phyloP scores from a whole-genome alignment of 1,284 basidiomycete genomes.

The Cutaneotrichosporon arboriforme region DNA sequence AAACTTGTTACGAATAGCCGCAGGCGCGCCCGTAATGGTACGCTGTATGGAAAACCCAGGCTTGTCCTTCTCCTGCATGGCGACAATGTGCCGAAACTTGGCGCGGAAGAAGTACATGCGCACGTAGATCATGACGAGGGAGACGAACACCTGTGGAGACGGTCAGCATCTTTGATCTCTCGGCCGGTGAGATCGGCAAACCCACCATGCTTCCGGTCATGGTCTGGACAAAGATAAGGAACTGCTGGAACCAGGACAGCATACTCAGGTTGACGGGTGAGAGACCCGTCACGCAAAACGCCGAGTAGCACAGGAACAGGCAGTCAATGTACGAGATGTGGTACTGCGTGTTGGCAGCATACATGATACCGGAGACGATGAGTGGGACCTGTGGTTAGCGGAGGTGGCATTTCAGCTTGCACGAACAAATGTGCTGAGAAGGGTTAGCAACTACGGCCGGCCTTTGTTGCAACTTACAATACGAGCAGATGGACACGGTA shows the following conservation, averaged over 20 bases:
- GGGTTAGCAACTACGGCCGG: not conserved
- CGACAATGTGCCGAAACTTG: conserved; percentile 65
- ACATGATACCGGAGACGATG: conserved; percentile 51
- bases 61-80: conserved; percentile 38
- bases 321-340: conserved; percentile 52
- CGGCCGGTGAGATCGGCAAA: conserved; percentile 1
- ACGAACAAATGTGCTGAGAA: conserved; percentile 42
- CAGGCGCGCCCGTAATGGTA: conserved; percentile 31
- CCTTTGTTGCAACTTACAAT: conserved; percentile 29
- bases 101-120: conserved; percentile 62
- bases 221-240: conserved; percentile 49
- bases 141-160: conserved; percentile 35
- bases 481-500: conserved; percentile 49
- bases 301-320: conserved; percentile 51
- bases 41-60: conserved; percentile 25
- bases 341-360: conserved; percentile 38
- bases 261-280: conserved; percentile 50
- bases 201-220: conserved; percentile 44
- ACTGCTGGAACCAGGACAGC: conserved; percentile 51
- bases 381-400: conserved; percentile 42
- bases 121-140: conserved; percentile 47
- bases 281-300: conserved; percentile 54
- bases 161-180: not conserved
- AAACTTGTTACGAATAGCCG: conserved; percentile 22
- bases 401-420: not conserved